Evolutionary conservation across 805 yeast genomes (phyloP), one percentile per base, ranked within the genome.

Genomic region (Wickerhamiella azyma): DNA sequence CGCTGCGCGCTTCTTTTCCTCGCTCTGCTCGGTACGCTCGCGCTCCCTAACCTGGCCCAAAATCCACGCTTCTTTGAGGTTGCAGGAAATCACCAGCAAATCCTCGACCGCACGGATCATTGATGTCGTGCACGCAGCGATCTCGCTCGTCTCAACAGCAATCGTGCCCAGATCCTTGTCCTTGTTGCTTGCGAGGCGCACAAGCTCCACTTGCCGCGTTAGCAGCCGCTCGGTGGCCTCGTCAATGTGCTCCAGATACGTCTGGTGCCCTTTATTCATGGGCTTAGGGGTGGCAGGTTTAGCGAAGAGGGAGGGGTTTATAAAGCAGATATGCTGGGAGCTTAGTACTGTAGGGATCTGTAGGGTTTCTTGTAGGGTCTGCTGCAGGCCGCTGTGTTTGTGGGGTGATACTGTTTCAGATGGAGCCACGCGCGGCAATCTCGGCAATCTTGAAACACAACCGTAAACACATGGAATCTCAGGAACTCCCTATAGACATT

Each of bases 21-120:
- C 33, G 33, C 16, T 30, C 16, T 10, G 33, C 21, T 10, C 14
- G 6, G 7, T 19, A 14, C 13, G 16, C 14, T 11, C 14, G 13
- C 17, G 29, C 37, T 43, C 36, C 21, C 53, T 53, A 9, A 65
- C 57, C 48, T 64, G 67, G 18, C 70, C 69, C 17, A 66, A 55
- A 17, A 66, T 55, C 70, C 70, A 66, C n/a, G 67, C 65, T 50
- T 66, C 70, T 48, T 66, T 66, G 32, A 66, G 50, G 17, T 61
- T 55, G 16, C 70, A 54, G 2, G 70, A 62, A 32, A 66, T 57
- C 47, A 58, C 60, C 28, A 66, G 53, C 50, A 66, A 50, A 43
- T 66, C 70, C 46, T 66, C 70, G 7, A 60, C 59, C 2, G 68
- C 61, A 2, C 65, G 53, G 19, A 57, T 52, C 46, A 66, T 59